phyloP scores from a whole-genome alignment of 257 asterid species.

The Plantago major region DNA sequence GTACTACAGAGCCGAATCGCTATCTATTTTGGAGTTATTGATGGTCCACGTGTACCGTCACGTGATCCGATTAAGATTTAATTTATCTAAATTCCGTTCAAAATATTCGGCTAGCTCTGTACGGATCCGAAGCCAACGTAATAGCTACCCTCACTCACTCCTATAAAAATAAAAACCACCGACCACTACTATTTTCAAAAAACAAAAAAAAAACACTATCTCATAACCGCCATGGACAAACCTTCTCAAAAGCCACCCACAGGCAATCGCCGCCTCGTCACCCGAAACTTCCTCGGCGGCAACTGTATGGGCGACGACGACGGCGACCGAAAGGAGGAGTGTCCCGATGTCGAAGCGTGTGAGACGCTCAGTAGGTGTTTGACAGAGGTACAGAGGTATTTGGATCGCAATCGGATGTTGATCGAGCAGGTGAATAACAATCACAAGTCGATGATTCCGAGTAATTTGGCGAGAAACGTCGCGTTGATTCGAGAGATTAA shows the following conservation, averaged over 20 bases:
- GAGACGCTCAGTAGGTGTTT: constrained; percentile 43
- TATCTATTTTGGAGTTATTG: background rate
- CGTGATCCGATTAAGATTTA: background rate
- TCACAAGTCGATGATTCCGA: constrained; percentile 51
- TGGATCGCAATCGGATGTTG: constrained; percentile 55
- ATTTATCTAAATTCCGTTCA: background rate
- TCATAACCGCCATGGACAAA: constrained; percentile 32
- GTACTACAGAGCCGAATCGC: too few species aligned
- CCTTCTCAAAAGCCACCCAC: constrained; percentile 23
- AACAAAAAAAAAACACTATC: too few species aligned
- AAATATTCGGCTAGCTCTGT: background rate
- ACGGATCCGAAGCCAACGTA: background rate
- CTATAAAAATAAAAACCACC: too few species aligned
- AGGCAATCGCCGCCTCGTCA: constrained; percentile 16
- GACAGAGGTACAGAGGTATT: constrained; percentile 49
- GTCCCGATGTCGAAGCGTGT: constrained; percentile 47
- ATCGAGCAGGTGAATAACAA: constrained; percentile 69
- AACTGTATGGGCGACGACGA: constrained; percentile 4
- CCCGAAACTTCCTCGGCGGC: constrained; percentile 12
- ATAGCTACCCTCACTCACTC: too few species aligned
- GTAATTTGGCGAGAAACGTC: constrained; percentile 51
- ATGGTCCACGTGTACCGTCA: constrained; percentile 4
- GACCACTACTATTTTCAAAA: too few species aligned
- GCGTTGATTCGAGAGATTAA: constrained; percentile 57
- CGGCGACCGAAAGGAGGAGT: constrained; percentile 27